Evolutionary conservation across 306 rosid species (phyloP), one percentile per base, ranked within the genome.

Genomic region (Corylus americana): DNA sequence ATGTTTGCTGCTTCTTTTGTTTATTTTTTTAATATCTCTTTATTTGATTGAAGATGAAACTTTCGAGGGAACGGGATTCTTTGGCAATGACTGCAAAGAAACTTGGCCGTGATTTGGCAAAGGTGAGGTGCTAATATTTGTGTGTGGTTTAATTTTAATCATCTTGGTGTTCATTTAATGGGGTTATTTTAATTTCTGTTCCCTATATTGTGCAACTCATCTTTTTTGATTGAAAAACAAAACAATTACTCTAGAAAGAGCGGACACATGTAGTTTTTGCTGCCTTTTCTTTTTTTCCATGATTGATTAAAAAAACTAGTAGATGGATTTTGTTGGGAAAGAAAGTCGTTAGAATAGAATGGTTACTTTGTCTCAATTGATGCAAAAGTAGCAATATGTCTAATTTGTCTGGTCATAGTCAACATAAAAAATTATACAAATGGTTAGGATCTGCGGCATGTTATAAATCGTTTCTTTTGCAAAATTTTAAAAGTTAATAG

Each of bases 51-150:
- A 78, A 93, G 98, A 75, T 42, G 78, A 92, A 64, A 80, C 89
- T 94, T 57, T 78, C 92, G 1, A 89, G 83, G 79, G 98, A 94
- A 74, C 83, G 97, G 50, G 98, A 92, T 88, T 86, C 93, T 49
- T 74, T 89, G 81, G 87, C 91, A 61, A 83, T 86, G 82, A 86
- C 92, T 6, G 80, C 91, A 0, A 94, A 92, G 80, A 94, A 90
- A 83, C 87, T 94, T 20, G 86, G 92, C 81, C 92, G 97, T 64
- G 98, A 94, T 79, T 87, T 90, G 83, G 89, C 97, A 20, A 94
- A 92, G 94, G 98, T 94, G 71, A 58, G 74, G 42, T 45, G 63
- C 10, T 63, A 11, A 37, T 22, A 39, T 17, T 68, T 79, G 11
- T 70, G 5, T 14, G n/a, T 47, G 61, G 73, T n/a, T 61, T 71